Evolutionary conservation across 2,329 filamentous ascomycete species (phyloP), one percentile per base, ranked within the genome.

Genomic region (Calycina marina): DNA sequence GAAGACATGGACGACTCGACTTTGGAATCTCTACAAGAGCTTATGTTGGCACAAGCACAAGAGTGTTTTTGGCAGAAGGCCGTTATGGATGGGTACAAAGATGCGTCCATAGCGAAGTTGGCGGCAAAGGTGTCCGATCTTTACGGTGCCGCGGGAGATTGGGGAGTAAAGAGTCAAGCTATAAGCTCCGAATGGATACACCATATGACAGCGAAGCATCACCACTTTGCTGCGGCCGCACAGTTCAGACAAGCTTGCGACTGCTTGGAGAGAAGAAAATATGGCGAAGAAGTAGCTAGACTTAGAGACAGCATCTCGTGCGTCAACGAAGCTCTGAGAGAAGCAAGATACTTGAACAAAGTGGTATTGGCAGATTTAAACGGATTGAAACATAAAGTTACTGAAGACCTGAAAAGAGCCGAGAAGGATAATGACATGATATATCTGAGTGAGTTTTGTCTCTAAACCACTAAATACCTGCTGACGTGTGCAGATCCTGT

Each of bases 51-150:
- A 1, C 85, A 98, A 53, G 86, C 80, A 16, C 90, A 98, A 52
- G 90, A 98, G 58, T 96, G 86, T 53, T 96, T 90, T 56, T 98
- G 90, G 90, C 80, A 90, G 46, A 96, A 93, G 54, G 88, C 90
- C 1, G 86, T 93, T 37, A 86, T 92, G 61, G 88, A 94, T 52
- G 76, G 77, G 14, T 74, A 93, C 58, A 94, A 93, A 54, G 90
- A 98, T 52, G 80, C 75, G 2, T 83, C 79, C 1, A 93, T 98
- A 40, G 82, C 90, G 2, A 90, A 92, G 53, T 65, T 98, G 12
- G 86, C 90, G 4, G 84, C 84, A 3, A 75, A 84, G 39, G 85
- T 96, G 4, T 92, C 83, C 2, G 90, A 98, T 50, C 69, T 93
- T 26, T 98, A 96, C 56, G 80, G 75, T 32, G 63, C 77, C 33